Evolutionary conservation across 2,329 filamentous ascomycete species (phyloP), one percentile per base, ranked within the genome.

Genomic region (Epichloe scottii): DNA sequence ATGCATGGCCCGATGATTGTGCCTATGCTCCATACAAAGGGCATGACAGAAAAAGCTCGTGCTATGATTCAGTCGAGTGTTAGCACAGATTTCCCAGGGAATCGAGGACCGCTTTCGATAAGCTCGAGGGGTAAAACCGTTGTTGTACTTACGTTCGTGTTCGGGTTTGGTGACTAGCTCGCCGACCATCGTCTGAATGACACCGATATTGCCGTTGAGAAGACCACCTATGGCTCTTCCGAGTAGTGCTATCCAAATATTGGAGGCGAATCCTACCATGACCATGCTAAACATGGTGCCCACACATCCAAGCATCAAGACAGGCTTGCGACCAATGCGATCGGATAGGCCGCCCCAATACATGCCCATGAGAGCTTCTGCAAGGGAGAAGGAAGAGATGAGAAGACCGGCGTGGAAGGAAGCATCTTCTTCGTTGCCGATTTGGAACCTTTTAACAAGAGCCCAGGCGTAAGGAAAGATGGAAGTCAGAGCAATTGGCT

Each of bases 401-500:
- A 95, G 81, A 57, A 93, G 73, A 48, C 90, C 90, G 33, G 90
- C 86, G 68, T 94, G 95, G 70, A 87, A 91, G 38, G 83, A 94
- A 54, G 87, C 87, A 79, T 90, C 80, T 68, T 79, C 72, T 58
- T 82, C 79, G 59, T 79, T 76, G 55, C 84, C 86, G 58, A 90
- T 76, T 40, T 87, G 63, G 67, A 89, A 89, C 59, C 81, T 76
- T 67, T 87, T 87, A 58, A 91, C 83, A 58, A 91, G 81, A 54
- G 85, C 78, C 85, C 86, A 94, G 54, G 87, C 87, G 67, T 95
- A 96, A 19, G 90, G 90, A 61, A 91, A 94, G 67, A 95, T 93
- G 62, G 87, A 93, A 1, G 89, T 95, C 56, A 96, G 78, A 48
- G 90, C 89, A 60, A 96, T 91, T 21, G 90, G 90, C 68, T 96